Evolutionary conservation across 805 yeast species (phyloP).

Genomic region (Saccharomycopsis lassenensis): DNA sequence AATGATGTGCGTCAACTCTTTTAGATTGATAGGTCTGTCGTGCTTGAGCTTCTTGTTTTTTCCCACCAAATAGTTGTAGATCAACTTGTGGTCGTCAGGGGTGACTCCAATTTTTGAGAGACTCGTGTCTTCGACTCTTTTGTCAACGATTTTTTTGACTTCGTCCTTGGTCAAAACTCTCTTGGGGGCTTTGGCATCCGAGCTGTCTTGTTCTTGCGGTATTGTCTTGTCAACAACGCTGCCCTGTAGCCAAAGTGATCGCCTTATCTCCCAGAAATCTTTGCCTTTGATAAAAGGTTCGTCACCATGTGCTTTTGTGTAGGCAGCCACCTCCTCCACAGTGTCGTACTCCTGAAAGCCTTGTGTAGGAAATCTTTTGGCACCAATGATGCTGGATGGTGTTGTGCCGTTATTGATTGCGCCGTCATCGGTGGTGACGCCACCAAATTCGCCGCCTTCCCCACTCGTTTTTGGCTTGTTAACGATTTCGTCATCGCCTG

Average conservation of each 20-base stretch:
- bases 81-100: conserved; percentile 41
- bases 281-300: conserved; percentile 43
- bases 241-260: conserved; percentile 56
- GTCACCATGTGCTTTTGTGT: conserved; percentile 20
- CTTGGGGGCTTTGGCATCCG: conserved; percentile 17
- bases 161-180: conserved; percentile 20
- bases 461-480: too few relatives aligned
- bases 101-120: conserved; percentile 26
- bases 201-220: conserved; percentile 6
- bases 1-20: conserved; percentile 35
- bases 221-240: conserved; percentile 21
- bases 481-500: too few relatives aligned
- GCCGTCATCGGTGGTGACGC: too few relatives aligned
- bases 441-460: too few relatives aligned
- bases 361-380: too few relatives aligned
- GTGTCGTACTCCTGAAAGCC: too few relatives aligned
- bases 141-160: conserved; percentile 7
- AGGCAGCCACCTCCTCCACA: too few relatives aligned
- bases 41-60: conserved; percentile 56
- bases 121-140: conserved; percentile 5
- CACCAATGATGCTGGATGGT: too few relatives aligned
- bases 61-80: conserved; percentile 61
- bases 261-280: conserved; percentile 56
- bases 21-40: conserved; percentile 50
- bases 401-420: too few relatives aligned